Evolutionary conservation across 1,284 basidiomycete species (phyloP).

Genomic region (Lentinula novae-zelandiae): DNA sequence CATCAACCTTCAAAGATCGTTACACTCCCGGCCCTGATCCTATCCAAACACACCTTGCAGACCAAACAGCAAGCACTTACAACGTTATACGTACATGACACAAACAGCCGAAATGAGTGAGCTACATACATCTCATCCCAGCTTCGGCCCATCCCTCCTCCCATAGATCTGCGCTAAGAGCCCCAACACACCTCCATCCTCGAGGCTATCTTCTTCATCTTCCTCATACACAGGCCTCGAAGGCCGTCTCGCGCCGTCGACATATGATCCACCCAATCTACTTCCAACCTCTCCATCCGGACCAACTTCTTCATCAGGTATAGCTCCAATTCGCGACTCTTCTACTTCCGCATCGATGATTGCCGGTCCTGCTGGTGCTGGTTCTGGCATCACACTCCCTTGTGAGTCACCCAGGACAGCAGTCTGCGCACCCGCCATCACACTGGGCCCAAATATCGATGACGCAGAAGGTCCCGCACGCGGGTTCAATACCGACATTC

Average conservation of each 20-base stretch:
- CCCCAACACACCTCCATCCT: slow-evolving; percentile 70
- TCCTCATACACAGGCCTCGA: slow-evolving; percentile 38
- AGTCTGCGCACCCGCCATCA: slow-evolving; percentile 57
- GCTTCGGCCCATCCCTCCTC: slow-evolving; percentile 49
- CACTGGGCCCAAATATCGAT: slow-evolving; percentile 40
- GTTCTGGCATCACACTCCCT: slow-evolving; percentile 36
- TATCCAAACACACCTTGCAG: too few species aligned
- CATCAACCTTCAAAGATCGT: too few species aligned
- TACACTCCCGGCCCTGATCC: too few species aligned
- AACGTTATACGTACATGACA: neutral
- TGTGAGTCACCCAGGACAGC: slow-evolving; percentile 71
- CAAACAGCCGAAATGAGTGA: neutral
- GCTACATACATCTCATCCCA: neutral
- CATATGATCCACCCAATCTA: slow-evolving; percentile 69
- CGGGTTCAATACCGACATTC: slow-evolving; percentile 34
- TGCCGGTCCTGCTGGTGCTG: slow-evolving; percentile 7
- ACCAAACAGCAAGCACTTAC: neutral
- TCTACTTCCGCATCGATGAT: slow-evolving; percentile 12
- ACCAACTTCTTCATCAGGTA: slow-evolving; percentile 43
- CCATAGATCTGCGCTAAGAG: slow-evolving; percentile 78
- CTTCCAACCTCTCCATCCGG: slow-evolving; percentile 55
- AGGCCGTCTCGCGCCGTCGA: slow-evolving; percentile 48
- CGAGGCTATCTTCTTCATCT: slow-evolving; percentile 53
- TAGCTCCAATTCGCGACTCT: slow-evolving; percentile 17
- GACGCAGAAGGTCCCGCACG: slow-evolving; percentile 29